phyloP scores from a whole-genome alignment of 306 rosid genomes.

The Amphicarpaea edgeworthii region DNA sequence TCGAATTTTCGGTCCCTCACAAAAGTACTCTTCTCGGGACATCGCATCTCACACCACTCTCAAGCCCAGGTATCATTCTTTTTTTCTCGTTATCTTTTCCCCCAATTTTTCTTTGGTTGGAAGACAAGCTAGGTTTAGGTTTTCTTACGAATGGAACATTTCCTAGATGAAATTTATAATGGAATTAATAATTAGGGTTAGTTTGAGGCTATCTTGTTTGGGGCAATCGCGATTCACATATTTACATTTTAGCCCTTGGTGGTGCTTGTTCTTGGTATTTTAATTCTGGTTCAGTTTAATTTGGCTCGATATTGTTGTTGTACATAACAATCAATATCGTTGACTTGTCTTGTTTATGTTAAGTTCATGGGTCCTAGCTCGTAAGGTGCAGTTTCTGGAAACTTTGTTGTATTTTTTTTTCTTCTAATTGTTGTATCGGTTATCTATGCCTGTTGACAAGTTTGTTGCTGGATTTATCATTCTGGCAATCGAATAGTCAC shows the following conservation, averaged over 20 bases:
- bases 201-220: conserved; percentile 6
- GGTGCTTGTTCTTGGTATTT: background rate
- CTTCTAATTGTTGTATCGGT: background rate
- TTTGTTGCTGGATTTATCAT: conserved; percentile 5
- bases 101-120: background rate
- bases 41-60: conserved; percentile 86
- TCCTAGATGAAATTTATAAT: background rate
- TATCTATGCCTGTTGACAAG: background rate
- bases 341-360: background rate
- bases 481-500: background rate
- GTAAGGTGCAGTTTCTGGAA: background rate
- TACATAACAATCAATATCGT: background rate
- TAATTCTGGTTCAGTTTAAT: background rate
- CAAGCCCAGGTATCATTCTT: conserved; percentile 69
- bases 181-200: background rate
- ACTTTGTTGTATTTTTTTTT: background rate
- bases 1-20: conserved; percentile 95
- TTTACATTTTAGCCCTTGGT: background rate
- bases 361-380: background rate
- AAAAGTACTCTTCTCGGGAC: conserved; percentile 91
- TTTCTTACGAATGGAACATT: background rate
- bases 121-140: background rate
- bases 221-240: background rate
- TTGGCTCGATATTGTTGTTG: background rate
- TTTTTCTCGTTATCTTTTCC: background rate